A percentile compares a stretch with the other conserved stretches of the same genome.
phyloP scores from a whole-genome alignment of 2,329 filamentous ascomycete species.

The Aspergillus intermedius region DNA sequence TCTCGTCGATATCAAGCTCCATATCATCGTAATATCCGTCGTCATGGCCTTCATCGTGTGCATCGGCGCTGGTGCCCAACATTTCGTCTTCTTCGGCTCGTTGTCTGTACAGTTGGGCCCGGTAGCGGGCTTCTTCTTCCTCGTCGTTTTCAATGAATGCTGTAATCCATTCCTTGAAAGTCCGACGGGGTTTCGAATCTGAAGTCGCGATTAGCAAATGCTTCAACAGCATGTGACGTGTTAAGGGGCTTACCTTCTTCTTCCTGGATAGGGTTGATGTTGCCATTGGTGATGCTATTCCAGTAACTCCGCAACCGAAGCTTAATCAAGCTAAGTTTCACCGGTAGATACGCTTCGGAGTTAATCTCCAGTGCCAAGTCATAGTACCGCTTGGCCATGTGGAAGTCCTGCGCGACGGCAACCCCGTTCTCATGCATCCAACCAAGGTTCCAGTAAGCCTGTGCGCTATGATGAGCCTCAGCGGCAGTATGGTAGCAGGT shows the following conservation, averaged over 20 bases:
- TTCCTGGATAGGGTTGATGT: constrained; percentile 84
- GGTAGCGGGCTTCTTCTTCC: constrained; percentile 58
- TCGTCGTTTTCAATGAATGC: constrained; percentile 72
- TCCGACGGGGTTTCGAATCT: constrained; percentile 68
- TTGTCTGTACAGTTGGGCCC: constrained; percentile 46
- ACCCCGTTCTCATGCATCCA: constrained; percentile 99
- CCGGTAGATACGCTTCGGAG: constrained; percentile 85
- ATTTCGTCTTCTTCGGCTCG: constrained; percentile 31
- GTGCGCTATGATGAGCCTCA: constrained; percentile 84
- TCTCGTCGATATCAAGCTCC: constrained; percentile 62
- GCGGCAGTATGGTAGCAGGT: constrained; percentile 89
- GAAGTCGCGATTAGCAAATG: not conserved
- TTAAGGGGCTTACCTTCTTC: constrained; percentile 65
- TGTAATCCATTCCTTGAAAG: constrained; percentile 75
- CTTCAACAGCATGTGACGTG: not conserved
- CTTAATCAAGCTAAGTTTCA: constrained; percentile 81
- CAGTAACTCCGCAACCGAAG: constrained; percentile 80
- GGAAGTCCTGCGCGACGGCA: constrained; percentile 88
- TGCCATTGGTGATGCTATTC: constrained; percentile 88
- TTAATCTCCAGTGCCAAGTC: constrained; percentile 89
- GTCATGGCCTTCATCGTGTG: constrained; percentile 31
- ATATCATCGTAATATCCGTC: constrained; percentile 56
- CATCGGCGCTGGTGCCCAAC: constrained; percentile 12
- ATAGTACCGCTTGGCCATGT: constrained; percentile 93
- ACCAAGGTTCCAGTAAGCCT: constrained; percentile 92